Conservation (phyloP, 805 yeast genomes). For the Hemisphaericaspora nanyangensis region DNA sequence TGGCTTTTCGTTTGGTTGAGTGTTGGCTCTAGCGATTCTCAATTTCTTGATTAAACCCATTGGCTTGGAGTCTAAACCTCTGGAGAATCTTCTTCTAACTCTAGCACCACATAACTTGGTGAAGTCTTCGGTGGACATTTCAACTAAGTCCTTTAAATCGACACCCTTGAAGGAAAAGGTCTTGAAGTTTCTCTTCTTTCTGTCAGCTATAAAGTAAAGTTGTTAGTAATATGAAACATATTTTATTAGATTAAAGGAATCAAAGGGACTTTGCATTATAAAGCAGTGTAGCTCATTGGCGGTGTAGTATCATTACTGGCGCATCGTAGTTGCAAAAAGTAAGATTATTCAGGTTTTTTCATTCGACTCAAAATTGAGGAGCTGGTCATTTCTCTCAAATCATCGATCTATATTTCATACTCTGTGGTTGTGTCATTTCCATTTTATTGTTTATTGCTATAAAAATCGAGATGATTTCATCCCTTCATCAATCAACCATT, state of each 20-base stretch:
- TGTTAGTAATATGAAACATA: slow-evolving; percentile 11
- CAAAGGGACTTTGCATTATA: too few species aligned
- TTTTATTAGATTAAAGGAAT: background rate
- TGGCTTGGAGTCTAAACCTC: slow-evolving; percentile 95
- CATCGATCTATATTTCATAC: too few species aligned
- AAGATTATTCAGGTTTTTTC: too few species aligned
- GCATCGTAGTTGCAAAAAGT: too few species aligned
- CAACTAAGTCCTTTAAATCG: slow-evolving; percentile 90
- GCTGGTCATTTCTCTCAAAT: too few species aligned
- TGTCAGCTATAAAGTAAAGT: slow-evolving; percentile 17
- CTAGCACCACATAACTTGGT: slow-evolving; percentile 96
- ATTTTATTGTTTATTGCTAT: too few species aligned
- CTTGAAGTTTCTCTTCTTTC: slow-evolving; percentile 90
- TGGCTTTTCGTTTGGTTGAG: slow-evolving; percentile 94
- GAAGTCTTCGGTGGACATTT: slow-evolving; percentile 94
- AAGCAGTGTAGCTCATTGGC: too few species aligned
- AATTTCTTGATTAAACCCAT: slow-evolving; percentile 95
- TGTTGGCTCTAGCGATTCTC: slow-evolving; percentile 92
- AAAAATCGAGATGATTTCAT: too few species aligned
- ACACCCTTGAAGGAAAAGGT: slow-evolving; percentile 99
- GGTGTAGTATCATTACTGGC: too few species aligned
- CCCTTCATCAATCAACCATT: too few species aligned
- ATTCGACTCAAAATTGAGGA: too few species aligned
- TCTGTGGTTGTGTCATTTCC: too few species aligned
- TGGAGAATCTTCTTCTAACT: slow-evolving; percentile 99